phyloP scores from a whole-genome alignment of 2,329 filamentous ascomycete genomes.

The Colletotrichum shisoi region DNA sequence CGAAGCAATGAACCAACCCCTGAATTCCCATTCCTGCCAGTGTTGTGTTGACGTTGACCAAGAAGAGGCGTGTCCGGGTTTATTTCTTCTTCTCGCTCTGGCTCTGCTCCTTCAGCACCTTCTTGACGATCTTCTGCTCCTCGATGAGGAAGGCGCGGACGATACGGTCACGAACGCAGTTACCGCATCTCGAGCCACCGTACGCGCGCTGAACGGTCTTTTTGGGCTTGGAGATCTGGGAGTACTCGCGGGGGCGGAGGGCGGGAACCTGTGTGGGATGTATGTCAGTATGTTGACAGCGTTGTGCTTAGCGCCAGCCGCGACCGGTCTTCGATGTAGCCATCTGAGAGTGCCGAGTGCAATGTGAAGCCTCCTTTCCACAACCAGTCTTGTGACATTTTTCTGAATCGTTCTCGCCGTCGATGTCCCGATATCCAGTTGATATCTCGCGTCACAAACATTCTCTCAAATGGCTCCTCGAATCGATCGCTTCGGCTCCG shows the following conservation, averaged over 20 bases:
- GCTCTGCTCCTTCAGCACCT: conserved; percentile 99
- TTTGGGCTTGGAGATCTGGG: conserved; percentile 96
- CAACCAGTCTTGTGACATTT: neutral
- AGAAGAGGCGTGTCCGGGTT: conserved; percentile 48
- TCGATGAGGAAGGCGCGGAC: conserved; percentile 99
- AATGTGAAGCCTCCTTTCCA: neutral
- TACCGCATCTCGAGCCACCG: conserved; percentile 96
- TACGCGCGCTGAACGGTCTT: conserved; percentile 99
- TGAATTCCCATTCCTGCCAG: conserved; percentile 42
- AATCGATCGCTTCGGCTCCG: conserved; percentile 22
- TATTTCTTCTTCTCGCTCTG: conserved; percentile 74
- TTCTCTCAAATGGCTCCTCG: conserved; percentile 25
- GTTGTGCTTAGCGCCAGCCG: neutral
- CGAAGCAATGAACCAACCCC: conserved; percentile 60
- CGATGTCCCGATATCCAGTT: neutral
- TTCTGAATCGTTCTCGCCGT: neutral
- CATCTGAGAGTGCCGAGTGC: conserved; percentile 25
- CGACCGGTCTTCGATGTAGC: conserved; percentile 4
- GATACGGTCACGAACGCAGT: conserved; percentile 97
- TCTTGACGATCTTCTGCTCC: conserved; percentile 99
- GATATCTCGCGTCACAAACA: neutral
- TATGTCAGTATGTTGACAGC: conserved; percentile 9
- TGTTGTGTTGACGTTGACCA: conserved; percentile 40
- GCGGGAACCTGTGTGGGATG: conserved; percentile 75
- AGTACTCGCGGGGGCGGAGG: conserved; percentile 97